Percentiles rank a stretch among this genome's conserved stretches.
These are phyloP conservation scores for Cryptosporidium parvum DNA, from an alignment of 169 alveolate genomes.

Conservation along the genomic window DNA sequence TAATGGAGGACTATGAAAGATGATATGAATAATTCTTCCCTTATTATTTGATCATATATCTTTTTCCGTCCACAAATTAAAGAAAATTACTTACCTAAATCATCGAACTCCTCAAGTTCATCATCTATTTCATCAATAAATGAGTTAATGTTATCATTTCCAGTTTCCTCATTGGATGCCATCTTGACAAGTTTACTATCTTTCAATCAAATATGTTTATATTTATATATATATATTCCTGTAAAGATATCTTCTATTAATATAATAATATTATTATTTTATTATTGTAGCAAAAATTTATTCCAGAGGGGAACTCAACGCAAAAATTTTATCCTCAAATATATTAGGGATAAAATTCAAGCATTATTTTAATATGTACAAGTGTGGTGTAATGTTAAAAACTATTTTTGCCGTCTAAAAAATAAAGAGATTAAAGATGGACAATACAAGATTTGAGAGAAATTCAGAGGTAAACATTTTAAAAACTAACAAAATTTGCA, in stretches of 20 bases:
- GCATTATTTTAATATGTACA: not conserved
- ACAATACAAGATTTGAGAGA: too few relatives aligned
- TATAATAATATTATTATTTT: not conserved
- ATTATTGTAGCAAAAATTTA: not conserved
- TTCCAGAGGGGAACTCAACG: not conserved
- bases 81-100: slow-evolving; percentile 43
- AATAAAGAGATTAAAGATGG: not conserved
- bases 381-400: not conserved
- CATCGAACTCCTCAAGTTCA: slow-evolving; percentile 69
- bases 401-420: not conserved
- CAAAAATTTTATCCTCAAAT: not conserved
- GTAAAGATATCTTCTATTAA: not conserved
- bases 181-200: not conserved
- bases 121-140: slow-evolving; percentile 69
- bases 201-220: not conserved
- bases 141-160: slow-evolving; percentile 13
- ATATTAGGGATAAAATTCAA: not conserved
- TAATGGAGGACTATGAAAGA: not conserved
- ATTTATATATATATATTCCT: not conserved
- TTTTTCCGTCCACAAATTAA: not conserved
- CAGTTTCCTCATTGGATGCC: slow-evolving; percentile 38
- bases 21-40: not conserved
- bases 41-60: not conserved
- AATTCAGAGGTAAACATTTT: not conserved
- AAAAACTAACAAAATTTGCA: not conserved